These are phyloP conservation scores for Voacanga thouarsii DNA, from an alignment of 257 asterid species.

Conservation along the genomic window DNA sequence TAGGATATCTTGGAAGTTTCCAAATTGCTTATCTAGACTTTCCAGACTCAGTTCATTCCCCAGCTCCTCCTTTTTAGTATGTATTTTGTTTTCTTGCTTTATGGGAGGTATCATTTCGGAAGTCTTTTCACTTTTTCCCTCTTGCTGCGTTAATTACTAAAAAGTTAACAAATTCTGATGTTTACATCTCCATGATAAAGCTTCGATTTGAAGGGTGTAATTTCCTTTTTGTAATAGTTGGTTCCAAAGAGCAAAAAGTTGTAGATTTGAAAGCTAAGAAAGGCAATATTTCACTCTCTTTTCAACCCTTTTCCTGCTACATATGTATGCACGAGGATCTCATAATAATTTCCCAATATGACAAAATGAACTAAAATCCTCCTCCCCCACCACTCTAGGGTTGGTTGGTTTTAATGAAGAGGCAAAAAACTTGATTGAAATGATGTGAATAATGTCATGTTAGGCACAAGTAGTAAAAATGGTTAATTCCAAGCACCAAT, in stretches of 20 bases:
- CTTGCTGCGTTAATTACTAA: background rate
- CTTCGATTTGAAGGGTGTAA: background rate
- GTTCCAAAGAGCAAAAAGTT: background rate
- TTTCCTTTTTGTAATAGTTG: background rate
- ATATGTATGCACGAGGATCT: no score
- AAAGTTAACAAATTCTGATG: constrained; percentile 3
- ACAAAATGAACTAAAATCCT: background rate
- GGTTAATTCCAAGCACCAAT: no score
- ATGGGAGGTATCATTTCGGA: background rate
- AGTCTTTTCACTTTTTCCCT: background rate
- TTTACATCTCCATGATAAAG: background rate
- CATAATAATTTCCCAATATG: background rate
- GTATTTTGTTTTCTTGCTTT: no score
- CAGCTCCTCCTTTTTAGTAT: background rate
- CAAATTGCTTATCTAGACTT: no score
- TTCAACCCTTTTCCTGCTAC: background rate
- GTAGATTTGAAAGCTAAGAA: background rate
- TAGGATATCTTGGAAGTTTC: background rate
- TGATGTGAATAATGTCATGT: background rate
- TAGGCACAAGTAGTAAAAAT: no score
- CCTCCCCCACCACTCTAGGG: background rate
- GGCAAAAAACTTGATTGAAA: background rate
- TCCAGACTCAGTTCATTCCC: background rate
- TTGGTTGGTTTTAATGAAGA: background rate
- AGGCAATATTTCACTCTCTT: background rate